Evolutionary conservation across 2,329 filamentous ascomycete species (phyloP).

Genomic region (Exophiala dermatitidis): DNA sequence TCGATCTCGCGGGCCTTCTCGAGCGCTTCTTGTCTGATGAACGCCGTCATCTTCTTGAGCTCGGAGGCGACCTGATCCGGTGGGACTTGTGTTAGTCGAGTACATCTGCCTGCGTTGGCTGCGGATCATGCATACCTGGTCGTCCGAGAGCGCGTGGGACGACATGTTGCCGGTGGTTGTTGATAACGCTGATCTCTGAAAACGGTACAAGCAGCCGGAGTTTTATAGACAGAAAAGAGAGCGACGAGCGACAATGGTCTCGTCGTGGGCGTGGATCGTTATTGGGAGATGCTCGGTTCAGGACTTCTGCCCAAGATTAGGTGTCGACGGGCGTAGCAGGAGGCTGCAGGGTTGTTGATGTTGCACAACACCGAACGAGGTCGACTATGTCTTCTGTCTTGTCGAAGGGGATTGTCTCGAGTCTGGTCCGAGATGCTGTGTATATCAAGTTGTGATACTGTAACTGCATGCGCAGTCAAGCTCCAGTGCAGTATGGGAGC

Average conservation of each 20-base stretch:
- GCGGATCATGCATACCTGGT: slow-evolving; percentile 61
- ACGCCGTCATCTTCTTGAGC: slow-evolving; percentile 99
- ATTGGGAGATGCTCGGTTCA: no score
- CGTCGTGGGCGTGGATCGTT: no score
- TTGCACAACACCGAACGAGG: no score
- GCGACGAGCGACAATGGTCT: no score
- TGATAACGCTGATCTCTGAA: neutral
- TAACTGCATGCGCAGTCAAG: neutral
- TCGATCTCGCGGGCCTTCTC: slow-evolving; percentile 97
- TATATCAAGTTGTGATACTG: neutral
- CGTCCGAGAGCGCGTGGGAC: slow-evolving; percentile 94
- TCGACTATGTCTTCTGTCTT: no score
- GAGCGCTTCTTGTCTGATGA: slow-evolving; percentile 96
- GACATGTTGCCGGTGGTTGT: slow-evolving; percentile 61
- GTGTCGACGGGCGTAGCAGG: no score
- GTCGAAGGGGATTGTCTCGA: no score
- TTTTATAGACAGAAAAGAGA: no score
- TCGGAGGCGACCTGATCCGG: slow-evolving; percentile 76
- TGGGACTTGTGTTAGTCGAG: slow-evolving; percentile 12
- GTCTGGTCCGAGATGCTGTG: neutral
- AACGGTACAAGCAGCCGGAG: no score
- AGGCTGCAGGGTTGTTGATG: no score
- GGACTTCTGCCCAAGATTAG: no score
- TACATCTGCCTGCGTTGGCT: slow-evolving; percentile 5
- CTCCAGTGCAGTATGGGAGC: neutral